Evolutionary conservation across 805 yeast species (phyloP), one percentile per base, ranked within the genome.

Genomic region (Candida sphagnicola): DNA sequence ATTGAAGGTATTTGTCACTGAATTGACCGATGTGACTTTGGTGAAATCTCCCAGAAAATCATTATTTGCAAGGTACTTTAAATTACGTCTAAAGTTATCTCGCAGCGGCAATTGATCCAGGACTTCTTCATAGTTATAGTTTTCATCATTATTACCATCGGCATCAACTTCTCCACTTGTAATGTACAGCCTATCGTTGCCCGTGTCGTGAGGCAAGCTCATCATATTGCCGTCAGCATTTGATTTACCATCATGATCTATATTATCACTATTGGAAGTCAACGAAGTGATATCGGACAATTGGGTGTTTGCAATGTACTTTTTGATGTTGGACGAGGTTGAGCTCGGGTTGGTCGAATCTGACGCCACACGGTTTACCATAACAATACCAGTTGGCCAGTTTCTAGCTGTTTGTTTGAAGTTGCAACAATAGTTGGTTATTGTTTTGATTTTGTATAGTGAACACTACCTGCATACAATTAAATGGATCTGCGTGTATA

Each of bases 1-100:
- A 42, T 66, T 62, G 56, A 68, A 68, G 1, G 74, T 68, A 40
- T 68, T 68, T 16, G 74, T 73, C 15, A 65, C 63, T 1, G 72
- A 65, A 4, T 33, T 33, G 5, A 21, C 17, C 1, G 54, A 3
- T 50, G 54, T 18, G 51, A 46, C 16, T 37, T 34, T 26, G 31
- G 31, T 14, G 40, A 26, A 18, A 17, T 52, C 56, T 21, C 43
- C 48, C 18, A 52, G 50, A 44, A 66, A 67, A 6, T 59, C 63
- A 2, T 46, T 26, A 37, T 65, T 67, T 14, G 62, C 62, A 30
- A 51, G 38, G 44, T 67, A 67, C 40, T 56, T 59, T 26, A 67
- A 51, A 40, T 57, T 33, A 35, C 31, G 44, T 40, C 13, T 32
- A n/a, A n/a, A n/a, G n/a, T n/a, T n/a, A n/a, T n/a, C n/a, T n/a